Evolutionary conservation across 768 basidiomycete species (phyloP).

Genomic region (Podaxis mareebaensis): DNA sequence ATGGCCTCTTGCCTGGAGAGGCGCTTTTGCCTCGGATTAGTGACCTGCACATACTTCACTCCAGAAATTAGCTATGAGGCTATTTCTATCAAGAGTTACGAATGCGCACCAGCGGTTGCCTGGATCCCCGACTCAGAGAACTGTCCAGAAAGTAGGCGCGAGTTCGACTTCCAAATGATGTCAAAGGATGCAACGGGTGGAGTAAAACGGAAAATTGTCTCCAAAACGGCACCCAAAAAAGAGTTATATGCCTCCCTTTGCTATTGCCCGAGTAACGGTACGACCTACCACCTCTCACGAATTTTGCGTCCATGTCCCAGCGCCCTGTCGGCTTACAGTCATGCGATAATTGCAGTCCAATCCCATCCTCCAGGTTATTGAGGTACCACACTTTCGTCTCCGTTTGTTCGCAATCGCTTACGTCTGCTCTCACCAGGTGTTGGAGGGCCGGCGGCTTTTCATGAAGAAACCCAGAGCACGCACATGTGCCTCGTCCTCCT

Average conservation of each 20-base stretch:
- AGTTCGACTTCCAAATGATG: constrained; percentile 2
- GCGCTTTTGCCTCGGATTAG: too few relatives aligned
- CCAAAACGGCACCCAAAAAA: not conserved
- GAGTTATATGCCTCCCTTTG: not conserved
- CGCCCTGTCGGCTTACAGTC: not conserved
- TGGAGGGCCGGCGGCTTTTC: not conserved
- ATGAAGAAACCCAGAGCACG: not conserved
- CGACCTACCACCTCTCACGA: not conserved
- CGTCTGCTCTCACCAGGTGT: not conserved
- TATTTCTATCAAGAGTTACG: not conserved
- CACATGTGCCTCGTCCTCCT: not conserved
- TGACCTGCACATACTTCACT: too few relatives aligned
- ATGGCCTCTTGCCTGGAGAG: too few relatives aligned
- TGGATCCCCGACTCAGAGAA: not conserved
- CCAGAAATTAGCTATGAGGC: not conserved
- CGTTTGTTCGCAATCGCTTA: not conserved
- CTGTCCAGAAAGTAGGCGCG: not conserved
- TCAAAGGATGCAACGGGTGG: not conserved
- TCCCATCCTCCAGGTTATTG: constrained; percentile 16
- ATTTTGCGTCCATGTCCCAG: not conserved
- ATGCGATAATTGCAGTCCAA: constrained; percentile 8
- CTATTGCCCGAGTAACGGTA: constrained; percentile 12
- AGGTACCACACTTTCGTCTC: not conserved
- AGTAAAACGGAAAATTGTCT: constrained; percentile 1
- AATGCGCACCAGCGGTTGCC: not conserved